Conservation (phyloP, 2,329 filamentous ascomycete genomes). For the Fusarium sp. region DNA sequence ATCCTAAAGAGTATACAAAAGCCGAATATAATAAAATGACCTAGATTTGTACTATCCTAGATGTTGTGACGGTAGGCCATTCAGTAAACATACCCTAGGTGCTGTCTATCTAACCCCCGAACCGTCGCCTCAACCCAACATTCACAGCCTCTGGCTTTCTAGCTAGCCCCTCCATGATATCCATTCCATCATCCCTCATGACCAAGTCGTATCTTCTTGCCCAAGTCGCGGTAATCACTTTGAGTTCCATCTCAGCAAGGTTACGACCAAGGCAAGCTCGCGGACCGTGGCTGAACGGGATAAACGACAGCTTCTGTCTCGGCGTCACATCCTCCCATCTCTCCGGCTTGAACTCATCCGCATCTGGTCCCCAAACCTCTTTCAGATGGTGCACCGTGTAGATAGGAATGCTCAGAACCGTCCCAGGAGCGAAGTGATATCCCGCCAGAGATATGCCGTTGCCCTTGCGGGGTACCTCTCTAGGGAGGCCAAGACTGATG, state of each 20-base stretch:
- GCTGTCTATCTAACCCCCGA: neutral
- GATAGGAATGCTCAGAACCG: slow-evolving; percentile 1
- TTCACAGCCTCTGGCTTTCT: slow-evolving; percentile 2
- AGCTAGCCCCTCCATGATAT: neutral
- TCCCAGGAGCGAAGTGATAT: slow-evolving; percentile 2
- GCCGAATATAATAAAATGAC: no score
- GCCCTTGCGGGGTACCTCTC: neutral
- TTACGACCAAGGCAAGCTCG: neutral
- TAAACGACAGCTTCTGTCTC: slow-evolving; percentile 2
- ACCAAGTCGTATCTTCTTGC: neutral
- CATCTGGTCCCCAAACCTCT: slow-evolving; percentile 5
- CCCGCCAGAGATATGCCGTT: neutral
- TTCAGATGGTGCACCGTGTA: neutral
- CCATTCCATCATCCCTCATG: neutral
- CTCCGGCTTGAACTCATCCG: neutral
- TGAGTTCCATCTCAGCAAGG: neutral
- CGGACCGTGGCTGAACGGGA: slow-evolving; percentile 1
- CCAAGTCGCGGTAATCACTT: neutral
- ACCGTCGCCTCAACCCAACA: neutral
- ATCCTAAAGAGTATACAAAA: no score
- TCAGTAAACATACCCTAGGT: no score
- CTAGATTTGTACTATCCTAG: no score
- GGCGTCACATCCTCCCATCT: slow-evolving; percentile 5
- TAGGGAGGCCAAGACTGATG: slow-evolving; percentile 4
- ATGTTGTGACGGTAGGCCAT: no score